These are phyloP conservation scores for Phytophthora lateralis DNA, from an alignment of 352 stramenopile genomes.

Conservation along the genomic window DNA sequence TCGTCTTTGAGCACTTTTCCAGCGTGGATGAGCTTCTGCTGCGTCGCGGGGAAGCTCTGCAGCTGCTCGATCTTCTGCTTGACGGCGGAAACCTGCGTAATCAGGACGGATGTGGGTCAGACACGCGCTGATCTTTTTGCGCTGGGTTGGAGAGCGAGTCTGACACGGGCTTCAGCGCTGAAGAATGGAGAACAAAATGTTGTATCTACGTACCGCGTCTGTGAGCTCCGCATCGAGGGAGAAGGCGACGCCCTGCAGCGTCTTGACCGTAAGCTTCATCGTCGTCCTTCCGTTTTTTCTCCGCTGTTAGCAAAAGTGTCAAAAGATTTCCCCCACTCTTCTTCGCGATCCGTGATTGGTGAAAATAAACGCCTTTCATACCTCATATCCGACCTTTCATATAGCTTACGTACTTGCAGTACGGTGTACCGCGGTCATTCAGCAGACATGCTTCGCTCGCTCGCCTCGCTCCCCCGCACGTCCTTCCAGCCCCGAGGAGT, in stretches of 20 bases:
- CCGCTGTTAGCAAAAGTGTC: conserved; percentile 13
- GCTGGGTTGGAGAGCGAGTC: not conserved
- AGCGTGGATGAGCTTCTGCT: conserved; percentile 89
- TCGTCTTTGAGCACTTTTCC: conserved; percentile 91
- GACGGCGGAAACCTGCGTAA: conserved; percentile 65
- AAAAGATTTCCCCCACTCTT: conserved; percentile 25
- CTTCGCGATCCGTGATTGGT: not conserved
- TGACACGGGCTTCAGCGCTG: not conserved
- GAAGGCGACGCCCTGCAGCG: conserved; percentile 84
- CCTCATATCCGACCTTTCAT: not conserved
- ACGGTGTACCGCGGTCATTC: too few relatives aligned
- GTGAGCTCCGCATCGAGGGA: conserved; percentile 71
- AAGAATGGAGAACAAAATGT: not conserved
- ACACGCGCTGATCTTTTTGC: conserved; percentile 5
- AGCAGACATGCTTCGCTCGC: conserved; percentile 23
- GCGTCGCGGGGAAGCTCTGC: conserved; percentile 69
- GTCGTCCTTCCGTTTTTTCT: conserved; percentile 28
- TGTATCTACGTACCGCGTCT: conserved; percentile 56
- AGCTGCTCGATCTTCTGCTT: conserved; percentile 83
- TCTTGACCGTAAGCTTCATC: conserved; percentile 92
- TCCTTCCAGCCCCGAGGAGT: conserved; percentile 19
- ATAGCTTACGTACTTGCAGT: not conserved
- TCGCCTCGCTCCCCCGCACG: conserved; percentile 18
- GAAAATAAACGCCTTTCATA: not conserved
- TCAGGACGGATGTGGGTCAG: conserved; percentile 13